Conservation (phyloP, 2,329 filamentous ascomycete species). For the Stachybotrys elegans region DNA sequence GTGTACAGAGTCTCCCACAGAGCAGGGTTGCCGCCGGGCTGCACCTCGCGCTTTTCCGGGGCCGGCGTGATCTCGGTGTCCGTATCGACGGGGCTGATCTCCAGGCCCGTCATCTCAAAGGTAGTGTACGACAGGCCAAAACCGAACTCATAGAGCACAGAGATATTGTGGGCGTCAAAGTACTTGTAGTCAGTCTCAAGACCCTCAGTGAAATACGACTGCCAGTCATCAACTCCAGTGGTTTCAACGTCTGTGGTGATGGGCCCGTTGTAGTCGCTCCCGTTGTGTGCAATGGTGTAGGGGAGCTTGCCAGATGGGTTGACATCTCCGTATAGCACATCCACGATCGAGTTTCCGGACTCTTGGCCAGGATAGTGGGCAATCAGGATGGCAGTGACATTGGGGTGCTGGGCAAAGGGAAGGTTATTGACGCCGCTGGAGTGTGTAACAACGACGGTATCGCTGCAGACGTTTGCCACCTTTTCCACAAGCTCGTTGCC, state of each 20-base stretch:
- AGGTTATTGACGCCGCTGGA: conserved; percentile 60
- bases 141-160: conserved; percentile 50
- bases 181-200: conserved; percentile 50
- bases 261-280: conserved; percentile 48
- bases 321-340: conserved; percentile 52
- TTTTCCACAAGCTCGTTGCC: conserved; percentile 48
- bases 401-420: conserved; percentile 55
- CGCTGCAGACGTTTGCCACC: conserved; percentile 54
- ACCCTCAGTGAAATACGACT: conserved; percentile 47
- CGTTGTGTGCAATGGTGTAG: conserved; percentile 55
- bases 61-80: neutral
- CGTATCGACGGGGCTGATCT: conserved; percentile 19
- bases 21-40: conserved; percentile 37
- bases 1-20: neutral
- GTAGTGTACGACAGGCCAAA: conserved; percentile 53
- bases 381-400: conserved; percentile 59
- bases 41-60: neutral
- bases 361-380: conserved; percentile 63
- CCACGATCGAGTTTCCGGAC: conserved; percentile 49
- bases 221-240: conserved; percentile 41
- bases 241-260: conserved; percentile 38
- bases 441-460: conserved; percentile 61
- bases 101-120: conserved; percentile 42
- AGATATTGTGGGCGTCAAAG: conserved; percentile 44
- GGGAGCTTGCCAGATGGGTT: conserved; percentile 55